These are phyloP conservation scores for Pilaira anomala DNA, from an alignment of 192 early-diverging fungal species.

Conservation along the genomic window DNA sequence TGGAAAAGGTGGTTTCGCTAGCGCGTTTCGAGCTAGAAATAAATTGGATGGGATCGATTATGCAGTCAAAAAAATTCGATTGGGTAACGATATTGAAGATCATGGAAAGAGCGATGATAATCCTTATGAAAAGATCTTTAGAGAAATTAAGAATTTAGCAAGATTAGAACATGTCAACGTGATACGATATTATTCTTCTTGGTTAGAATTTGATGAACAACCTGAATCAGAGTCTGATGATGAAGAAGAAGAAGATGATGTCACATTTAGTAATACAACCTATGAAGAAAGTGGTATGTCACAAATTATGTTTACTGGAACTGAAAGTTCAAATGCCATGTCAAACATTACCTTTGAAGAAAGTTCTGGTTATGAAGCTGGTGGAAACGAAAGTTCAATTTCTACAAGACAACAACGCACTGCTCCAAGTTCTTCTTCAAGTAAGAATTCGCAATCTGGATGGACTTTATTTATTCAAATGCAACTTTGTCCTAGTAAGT, in stretches of 20 bases:
- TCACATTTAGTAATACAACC: slow-evolving; percentile 10
- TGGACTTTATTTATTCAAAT: slow-evolving; percentile 80
- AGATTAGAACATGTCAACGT: slow-evolving; percentile 85
- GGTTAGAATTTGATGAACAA: slow-evolving; percentile 72
- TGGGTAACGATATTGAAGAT: slow-evolving; percentile 44
- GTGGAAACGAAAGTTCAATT: too few species aligned
- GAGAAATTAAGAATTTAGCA: slow-evolving; percentile 90
- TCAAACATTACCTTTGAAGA: too few species aligned
- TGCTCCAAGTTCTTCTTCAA: too few species aligned
- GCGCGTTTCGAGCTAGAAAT: slow-evolving; percentile 79
- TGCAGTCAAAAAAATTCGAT: slow-evolving; percentile 83
- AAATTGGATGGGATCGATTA: slow-evolving; percentile 87
- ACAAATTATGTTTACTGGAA: not conserved
- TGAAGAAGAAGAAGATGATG: slow-evolving; percentile 29
- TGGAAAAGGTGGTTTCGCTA: slow-evolving; percentile 92
- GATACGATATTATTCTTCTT: slow-evolving; percentile 88
- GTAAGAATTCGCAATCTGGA: slow-evolving; percentile 12
- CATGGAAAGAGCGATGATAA: slow-evolving; percentile 12
- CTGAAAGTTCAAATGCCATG: not conserved
- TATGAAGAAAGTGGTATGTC: slow-evolving; percentile 8
- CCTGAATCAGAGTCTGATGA: slow-evolving; percentile 37
- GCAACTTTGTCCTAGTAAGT: slow-evolving; percentile 79
- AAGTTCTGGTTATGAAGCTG: too few species aligned
- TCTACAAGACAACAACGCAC: too few species aligned
- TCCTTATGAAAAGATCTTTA: slow-evolving; percentile 70